Evolutionary conservation across 495 filamentous ascomycete species (phyloP), one percentile per base, ranked within the genome.

Genomic region (Patellaria atrata): DNA sequence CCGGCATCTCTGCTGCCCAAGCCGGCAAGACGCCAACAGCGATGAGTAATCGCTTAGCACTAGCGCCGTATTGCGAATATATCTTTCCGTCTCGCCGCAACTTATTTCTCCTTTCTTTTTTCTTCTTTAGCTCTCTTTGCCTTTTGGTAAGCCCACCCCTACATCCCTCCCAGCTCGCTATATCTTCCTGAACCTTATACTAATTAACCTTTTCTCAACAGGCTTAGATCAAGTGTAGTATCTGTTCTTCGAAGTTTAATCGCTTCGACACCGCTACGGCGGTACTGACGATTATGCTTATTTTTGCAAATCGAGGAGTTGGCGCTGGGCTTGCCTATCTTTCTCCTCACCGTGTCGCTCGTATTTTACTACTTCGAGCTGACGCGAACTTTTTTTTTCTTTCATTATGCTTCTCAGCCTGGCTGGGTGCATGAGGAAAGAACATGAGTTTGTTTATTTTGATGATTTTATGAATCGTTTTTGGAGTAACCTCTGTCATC

Each of bases 241-340:
- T 16, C 34, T 37, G 5, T 29, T 23, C 23, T 19, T 7, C 4
- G 19, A 19, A 39, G 36, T 39, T 39, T 39, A 39, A 39, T 32
- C 25, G 6, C 35, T 37, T 15, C 18, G 21, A 27, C 25, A 16
- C 19, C 5, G 8, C 23, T 37, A 37, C 35, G 35, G 23, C 8
- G 5, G 19, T 16, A 37, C 18, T 22, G 8, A 39, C 3, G 17
- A 32, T 39, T 39, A 39, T 31, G 22, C 27, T 21, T 15, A 7
- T 39, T 39, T 39, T 39, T 39, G 27, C n/a, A n/a, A 19, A 18
- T 21, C 4, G 36, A 5, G 12, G 13, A 30, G 27, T 12, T 10
- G 17, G 17, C 36, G 3, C 36, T 39, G 36, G 27, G 27, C 32
- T 34, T 34, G 32, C 32, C 19, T 22, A 34, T 22, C 20, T 34